Conservation (phyloP, 192 early-diverging fungal genomes). For the Linnemannia schmuckeri region DNA sequence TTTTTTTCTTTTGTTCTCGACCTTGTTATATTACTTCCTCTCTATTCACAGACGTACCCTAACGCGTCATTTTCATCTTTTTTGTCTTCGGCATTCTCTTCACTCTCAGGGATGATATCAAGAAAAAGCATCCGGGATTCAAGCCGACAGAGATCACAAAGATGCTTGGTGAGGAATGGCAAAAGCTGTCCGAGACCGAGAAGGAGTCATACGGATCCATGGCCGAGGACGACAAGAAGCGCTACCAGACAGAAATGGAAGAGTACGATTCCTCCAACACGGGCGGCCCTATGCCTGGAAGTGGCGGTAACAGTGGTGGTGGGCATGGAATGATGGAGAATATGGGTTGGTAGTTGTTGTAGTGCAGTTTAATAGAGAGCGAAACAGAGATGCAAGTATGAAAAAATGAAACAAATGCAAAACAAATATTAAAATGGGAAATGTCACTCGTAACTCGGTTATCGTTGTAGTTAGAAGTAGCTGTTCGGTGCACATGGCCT, state of each 20-base stretch:
- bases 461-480: not conserved
- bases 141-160: slow-evolving; percentile 57
- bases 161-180: slow-evolving; percentile 58
- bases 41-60: no score
- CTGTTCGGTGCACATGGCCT: not conserved
- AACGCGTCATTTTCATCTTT: no score
- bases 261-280: slow-evolving; percentile 42
- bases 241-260: slow-evolving; percentile 53
- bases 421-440: not conserved
- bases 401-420: not conserved
- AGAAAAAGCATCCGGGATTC: slow-evolving; percentile 55
- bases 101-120: slow-evolving; percentile 48
- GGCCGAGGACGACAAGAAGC: slow-evolving; percentile 54
- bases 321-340: slow-evolving; percentile 12
- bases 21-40: not conserved
- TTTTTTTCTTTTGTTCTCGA: not conserved
- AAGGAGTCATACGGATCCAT: slow-evolving; percentile 56
- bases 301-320: slow-evolving; percentile 1
- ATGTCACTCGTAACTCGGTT: not conserved
- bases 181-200: slow-evolving; percentile 55
- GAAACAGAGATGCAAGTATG: not conserved
- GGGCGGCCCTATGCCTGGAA: not conserved
- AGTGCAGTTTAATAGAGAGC: not conserved
- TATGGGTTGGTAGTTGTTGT: slow-evolving; percentile 25
- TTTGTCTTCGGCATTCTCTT: no score